A percentile compares a stretch with the other conserved stretches of the same genome.
These are phyloP conservation scores for Scorias spongiosa DNA, from an alignment of 2,329 filamentous ascomycete species.

Conservation along the genomic window DNA sequence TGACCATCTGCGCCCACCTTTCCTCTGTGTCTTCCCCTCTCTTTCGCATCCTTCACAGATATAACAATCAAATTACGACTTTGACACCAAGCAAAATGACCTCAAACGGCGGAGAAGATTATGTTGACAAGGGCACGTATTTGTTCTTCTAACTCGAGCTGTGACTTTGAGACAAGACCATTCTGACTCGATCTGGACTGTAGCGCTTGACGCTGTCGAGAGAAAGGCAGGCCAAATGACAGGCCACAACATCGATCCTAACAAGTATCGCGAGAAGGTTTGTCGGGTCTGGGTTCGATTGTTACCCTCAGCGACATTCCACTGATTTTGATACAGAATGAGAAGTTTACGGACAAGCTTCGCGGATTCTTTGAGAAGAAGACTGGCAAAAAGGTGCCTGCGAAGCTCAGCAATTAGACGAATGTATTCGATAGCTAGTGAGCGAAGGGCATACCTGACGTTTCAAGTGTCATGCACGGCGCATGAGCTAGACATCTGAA, in stretches of 20 bases:
- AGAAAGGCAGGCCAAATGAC: conserved; percentile 4
- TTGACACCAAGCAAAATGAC: background rate
- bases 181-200: background rate
- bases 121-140: conserved; percentile 2
- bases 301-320: too few species aligned
- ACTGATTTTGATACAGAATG: background rate
- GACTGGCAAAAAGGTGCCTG: conserved; percentile 9
- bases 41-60: too few species aligned
- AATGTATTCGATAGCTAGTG: background rate
- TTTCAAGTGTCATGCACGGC: too few species aligned
- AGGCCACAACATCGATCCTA: conserved; percentile 6
- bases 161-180: background rate
- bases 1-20: too few species aligned
- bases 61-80: too few species aligned
- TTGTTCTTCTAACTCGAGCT: too few species aligned
- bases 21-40: too few species aligned
- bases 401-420: conserved; percentile 7
- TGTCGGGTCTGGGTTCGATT: background rate
- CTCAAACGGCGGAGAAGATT: conserved; percentile 1
- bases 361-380: conserved; percentile 7
- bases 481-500: too few species aligned
- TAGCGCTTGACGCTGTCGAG: conserved; percentile 1
- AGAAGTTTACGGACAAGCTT: conserved; percentile 5
- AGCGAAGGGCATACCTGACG: too few species aligned
- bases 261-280: conserved; percentile 1